Conservation (phyloP, 108 stramenopile genomes). For the Cyclotella kingstonii region DNA sequence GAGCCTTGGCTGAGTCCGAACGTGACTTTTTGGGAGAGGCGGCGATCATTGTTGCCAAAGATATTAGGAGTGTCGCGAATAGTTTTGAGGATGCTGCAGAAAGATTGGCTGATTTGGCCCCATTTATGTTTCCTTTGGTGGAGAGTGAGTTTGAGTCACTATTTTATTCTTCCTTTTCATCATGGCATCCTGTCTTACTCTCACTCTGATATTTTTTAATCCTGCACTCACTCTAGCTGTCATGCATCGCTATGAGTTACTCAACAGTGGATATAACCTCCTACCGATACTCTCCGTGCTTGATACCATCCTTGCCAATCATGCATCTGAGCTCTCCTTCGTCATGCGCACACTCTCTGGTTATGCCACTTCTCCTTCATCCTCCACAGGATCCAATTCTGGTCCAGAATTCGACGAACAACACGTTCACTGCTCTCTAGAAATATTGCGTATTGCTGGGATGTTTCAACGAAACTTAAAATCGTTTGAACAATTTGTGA, state of each 20-base stretch:
- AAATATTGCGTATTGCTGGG: slow-evolving; percentile 73
- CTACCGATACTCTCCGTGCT: slow-evolving; percentile 47
- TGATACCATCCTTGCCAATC: slow-evolving; percentile 60
- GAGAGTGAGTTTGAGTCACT: slow-evolving; percentile 40
- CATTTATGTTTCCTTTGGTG: slow-evolving; percentile 71
- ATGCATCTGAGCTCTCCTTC: slow-evolving; percentile 70
- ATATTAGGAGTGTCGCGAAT: slow-evolving; percentile 56
- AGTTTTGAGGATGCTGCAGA: slow-evolving; percentile 54
- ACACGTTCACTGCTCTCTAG: slow-evolving; percentile 71
- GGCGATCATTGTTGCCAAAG: slow-evolving; percentile 51
- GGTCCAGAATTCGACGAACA: slow-evolving; percentile 71
- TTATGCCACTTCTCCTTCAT: slow-evolving; percentile 40
- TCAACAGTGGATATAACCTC: slow-evolving; percentile 73
- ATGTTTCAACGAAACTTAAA: slow-evolving; percentile 47
- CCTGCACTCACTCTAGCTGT: slow-evolving; percentile 33
- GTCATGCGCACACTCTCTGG: slow-evolving; percentile 56
- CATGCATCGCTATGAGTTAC: slow-evolving; percentile 68
- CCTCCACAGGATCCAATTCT: background rate
- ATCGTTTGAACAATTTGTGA: slow-evolving; percentile 56
- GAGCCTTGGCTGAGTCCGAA: slow-evolving; percentile 60
- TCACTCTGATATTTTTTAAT: too few species aligned
- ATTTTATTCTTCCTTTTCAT: slow-evolving; percentile 1
- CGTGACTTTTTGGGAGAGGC: slow-evolving; percentile 52
- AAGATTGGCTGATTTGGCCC: slow-evolving; percentile 60
- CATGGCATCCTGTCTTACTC: background rate